Percentiles rank a stretch among this genome's conserved stretches.
phyloP scores from a whole-genome alignment of 2,329 filamentous ascomycete genomes.

The Claviceps pusilla region DNA sequence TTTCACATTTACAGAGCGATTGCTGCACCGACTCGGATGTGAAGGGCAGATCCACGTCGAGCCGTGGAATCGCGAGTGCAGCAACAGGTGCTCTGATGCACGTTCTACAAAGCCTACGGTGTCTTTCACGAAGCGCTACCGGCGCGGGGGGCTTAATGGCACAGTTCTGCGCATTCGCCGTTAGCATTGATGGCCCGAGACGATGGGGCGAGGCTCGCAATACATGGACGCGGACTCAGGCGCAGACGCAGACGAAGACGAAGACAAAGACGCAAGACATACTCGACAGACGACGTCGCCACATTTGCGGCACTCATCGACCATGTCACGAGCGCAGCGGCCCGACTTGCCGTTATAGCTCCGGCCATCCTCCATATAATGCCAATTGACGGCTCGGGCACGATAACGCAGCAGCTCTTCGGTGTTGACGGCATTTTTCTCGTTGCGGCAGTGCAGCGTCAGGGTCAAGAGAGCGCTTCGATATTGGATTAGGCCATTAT shows the following conservation, averaged over 20 bases:
- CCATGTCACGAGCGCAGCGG: constrained; percentile 75
- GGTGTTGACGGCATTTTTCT: constrained; percentile 39
- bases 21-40: constrained; percentile 40
- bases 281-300: constrained; percentile 68
- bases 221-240: too few species aligned
- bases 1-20: constrained; percentile 36
- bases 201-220: neutral
- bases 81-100: constrained; percentile 60
- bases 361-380: constrained; percentile 42
- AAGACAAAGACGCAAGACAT: constrained; percentile 17
- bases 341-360: constrained; percentile 52
- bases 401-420: constrained; percentile 43
- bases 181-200: constrained; percentile 3
- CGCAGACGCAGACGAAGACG: neutral
- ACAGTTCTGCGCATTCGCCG: constrained; percentile 54
- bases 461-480: constrained; percentile 56
- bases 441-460: constrained; percentile 69
- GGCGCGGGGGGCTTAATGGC: constrained; percentile 65
- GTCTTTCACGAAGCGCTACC: constrained; percentile 52
- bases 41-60: constrained; percentile 32
- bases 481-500: constrained; percentile 63
- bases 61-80: constrained; percentile 30
- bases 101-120: constrained; percentile 64
- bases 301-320: constrained; percentile 68
- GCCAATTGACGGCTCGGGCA: constrained; percentile 41